Evolutionary conservation across 1,284 basidiomycete species (phyloP), one percentile per base, ranked within the genome.

Genomic region (Trametes pubescens): DNA sequence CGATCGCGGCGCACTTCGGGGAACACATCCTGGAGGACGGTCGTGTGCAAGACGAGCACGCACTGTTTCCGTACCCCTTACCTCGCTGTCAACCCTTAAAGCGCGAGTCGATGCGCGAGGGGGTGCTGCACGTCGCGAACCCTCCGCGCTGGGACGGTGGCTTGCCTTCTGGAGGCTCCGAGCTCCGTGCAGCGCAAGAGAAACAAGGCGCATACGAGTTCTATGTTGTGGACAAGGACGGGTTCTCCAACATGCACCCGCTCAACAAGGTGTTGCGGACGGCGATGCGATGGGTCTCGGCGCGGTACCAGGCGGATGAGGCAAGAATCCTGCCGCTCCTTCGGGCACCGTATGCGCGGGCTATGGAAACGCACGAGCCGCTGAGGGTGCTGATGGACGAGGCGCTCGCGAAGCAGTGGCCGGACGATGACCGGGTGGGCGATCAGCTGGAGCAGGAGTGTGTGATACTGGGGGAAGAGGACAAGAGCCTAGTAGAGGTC

Each of bases 381-480:
- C 18, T 60, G 11, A 29, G 22, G n/a, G 38, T 21, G 40, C 38
- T 60, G 16, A 21, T 60, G 21, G 58, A 53, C 32, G 32, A 26
- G 14, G 37, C 32, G 40, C 32, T 60, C 6, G 26, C 29, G 16
- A 26, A 13, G 32, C 11, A 35, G 11, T 60, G 58, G 58, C 58
- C 58, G 21, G 51, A 22, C 13, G 51, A 60, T 8, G 58, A 60
- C 32, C 35, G 44, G 51, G 34, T 53, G 10, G 58, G 58, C 18
- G 58, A 60, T 22, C 58, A 54, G 34, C 58, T 60, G 22, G 22
- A 54, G 37, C 9, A 4, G 21, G 16, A 21, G 8, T 3, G 21
- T 3, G 11, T 1, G 22, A 21, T 13, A n/a, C 26, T 26, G 34
- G 16, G 8, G 40, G 58, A 53, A 26, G 58, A 16, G n/a, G n/a